Conservation (phyloP, 2,329 filamentous ascomycete genomes). For the Hypomyces perniciosus region DNA sequence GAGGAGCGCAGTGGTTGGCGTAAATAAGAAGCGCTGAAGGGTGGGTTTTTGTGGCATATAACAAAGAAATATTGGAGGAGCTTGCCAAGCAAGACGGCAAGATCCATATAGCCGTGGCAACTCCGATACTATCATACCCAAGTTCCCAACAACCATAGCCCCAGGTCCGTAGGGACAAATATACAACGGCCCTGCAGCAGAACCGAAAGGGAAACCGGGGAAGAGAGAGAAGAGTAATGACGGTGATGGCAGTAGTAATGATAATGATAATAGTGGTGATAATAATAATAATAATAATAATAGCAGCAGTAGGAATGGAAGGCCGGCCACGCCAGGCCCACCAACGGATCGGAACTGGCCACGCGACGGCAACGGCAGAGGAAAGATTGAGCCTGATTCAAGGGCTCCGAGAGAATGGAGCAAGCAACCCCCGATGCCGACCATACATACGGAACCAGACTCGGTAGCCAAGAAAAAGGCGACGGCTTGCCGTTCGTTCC, state of each 20-base stretch:
- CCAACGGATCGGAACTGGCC: slow-evolving; percentile 5
- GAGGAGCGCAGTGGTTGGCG: not conserved
- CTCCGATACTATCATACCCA: slow-evolving; percentile 1
- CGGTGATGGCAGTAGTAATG: too few species aligned
- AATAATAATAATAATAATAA: not conserved
- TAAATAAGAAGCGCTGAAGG: not conserved
- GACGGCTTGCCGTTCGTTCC: not conserved
- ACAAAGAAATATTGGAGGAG: slow-evolving; percentile 5
- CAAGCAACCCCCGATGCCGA: not conserved
- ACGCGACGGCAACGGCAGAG: slow-evolving; percentile 4
- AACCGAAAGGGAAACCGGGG: not conserved
- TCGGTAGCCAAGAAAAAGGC: slow-evolving; percentile 3
- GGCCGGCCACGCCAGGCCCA: slow-evolving; percentile 7
- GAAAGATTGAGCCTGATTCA: slow-evolving; percentile 6
- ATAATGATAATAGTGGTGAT: not conserved
- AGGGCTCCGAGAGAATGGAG: slow-evolving; percentile 2
- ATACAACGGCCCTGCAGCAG: not conserved
- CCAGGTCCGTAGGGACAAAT: not conserved
- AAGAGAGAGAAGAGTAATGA: not conserved
- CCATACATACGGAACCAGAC: slow-evolving; percentile 1
- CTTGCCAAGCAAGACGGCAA: slow-evolving; percentile 6
- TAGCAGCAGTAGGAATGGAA: slow-evolving; percentile 3
- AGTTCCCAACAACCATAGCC: slow-evolving; percentile 10
- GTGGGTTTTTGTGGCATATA: slow-evolving; percentile 8
- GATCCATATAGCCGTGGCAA: slow-evolving; percentile 7